Evolutionary conservation across 331 rosid species (phyloP), one percentile per base, ranked within the genome.

Genomic region (Spiraea crenata): DNA sequence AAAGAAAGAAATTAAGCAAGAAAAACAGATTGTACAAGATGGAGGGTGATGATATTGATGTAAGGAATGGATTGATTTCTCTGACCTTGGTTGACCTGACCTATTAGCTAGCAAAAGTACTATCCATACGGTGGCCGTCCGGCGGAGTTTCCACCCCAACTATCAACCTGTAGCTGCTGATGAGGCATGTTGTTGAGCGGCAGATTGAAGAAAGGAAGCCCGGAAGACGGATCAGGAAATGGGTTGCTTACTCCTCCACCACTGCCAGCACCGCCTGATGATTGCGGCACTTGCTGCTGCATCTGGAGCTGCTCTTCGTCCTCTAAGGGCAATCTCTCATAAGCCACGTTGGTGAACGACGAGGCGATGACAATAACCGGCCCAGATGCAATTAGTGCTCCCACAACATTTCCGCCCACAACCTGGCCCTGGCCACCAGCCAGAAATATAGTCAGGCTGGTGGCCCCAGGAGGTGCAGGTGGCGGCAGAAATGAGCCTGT

Each of bases 371-470:
- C 92, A 42, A 89, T 93, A 9, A 93, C 88, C 0, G 98, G 97
- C 0, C 98, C 98, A 0, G 95, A 77, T 1, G 98, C 98, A 46
- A 90, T 74, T 73, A 93, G 74, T 60, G 97, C 81, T 5, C 98
- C 98, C 25, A 89, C 91, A 40, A 93, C 92, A 74, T 90, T 93
- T 0, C 98, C 98, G 44, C 98, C 98, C 3, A 93, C 84, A 0
- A 93, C 96, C 19, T 93, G 98, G 1, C 98, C 98, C 37, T 90
- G 95, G 0, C 98, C 98, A 0, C 95, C 97, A 17, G 89, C 88
- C n/a, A 93, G 82, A 12, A 90, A 90, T 15, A 93, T 70, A 3
- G 87, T 85, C 38, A 93, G 71, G 76, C 95, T 93, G 0, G 98
- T 93, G 0, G 97, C 97, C 0, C 97, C 96, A 0, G 98, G 98